Conservation (phyloP, 768 basidiomycete genomes). For the Epithele typhae region DNA sequence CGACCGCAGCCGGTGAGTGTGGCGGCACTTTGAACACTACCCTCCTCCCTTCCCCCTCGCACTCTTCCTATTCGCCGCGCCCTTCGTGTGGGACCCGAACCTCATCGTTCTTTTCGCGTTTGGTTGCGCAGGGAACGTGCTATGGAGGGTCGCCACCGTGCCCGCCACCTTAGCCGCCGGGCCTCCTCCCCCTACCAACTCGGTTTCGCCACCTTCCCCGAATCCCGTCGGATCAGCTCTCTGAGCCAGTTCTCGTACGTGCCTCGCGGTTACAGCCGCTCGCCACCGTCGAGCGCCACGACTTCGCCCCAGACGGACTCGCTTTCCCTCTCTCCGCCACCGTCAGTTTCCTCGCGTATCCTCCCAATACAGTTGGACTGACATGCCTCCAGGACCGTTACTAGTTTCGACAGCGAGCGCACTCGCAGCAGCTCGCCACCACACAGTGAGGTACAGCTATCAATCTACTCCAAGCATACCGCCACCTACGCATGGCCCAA, state of each 20-base stretch:
- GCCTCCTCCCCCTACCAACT: no score
- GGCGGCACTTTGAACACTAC: no score
- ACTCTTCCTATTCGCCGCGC: neutral
- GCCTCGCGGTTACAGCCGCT: neutral
- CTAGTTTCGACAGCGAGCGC: no score
- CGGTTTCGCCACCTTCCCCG: no score
- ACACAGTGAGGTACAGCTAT: conserved; percentile 6
- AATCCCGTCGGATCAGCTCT: no score
- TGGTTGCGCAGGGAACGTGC: neutral
- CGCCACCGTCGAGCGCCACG: conserved; percentile 1
- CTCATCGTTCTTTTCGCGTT: neutral
- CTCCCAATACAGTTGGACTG: no score
- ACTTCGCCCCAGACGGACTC: neutral
- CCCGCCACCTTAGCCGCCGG: no score
- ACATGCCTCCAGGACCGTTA: no score
- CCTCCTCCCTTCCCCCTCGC: no score
- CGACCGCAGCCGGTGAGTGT: conserved; percentile 13
- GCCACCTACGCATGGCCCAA: conserved; percentile 19
- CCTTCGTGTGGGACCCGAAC: neutral
- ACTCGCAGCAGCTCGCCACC: no score
- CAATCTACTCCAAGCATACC: conserved; percentile 15
- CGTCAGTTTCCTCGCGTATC: neutral
- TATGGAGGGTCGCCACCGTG: conserved; percentile 9
- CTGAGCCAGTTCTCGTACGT: no score
- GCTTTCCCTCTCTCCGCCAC: conserved; percentile 3